These are phyloP conservation scores for Voacanga thouarsii DNA, from an alignment of 257 asterid species.

Conservation along the genomic window DNA sequence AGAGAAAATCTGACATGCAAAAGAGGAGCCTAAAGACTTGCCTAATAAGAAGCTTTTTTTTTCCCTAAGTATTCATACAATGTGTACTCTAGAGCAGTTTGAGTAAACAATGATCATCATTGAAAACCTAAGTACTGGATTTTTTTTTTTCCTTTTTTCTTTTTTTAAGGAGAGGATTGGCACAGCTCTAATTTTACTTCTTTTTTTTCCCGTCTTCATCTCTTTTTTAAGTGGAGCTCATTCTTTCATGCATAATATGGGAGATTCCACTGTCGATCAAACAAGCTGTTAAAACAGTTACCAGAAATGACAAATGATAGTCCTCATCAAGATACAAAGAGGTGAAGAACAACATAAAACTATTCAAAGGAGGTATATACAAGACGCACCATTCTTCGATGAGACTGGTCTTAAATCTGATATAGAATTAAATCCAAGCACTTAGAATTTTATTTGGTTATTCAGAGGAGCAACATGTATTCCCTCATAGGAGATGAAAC, in stretches of 20 bases:
- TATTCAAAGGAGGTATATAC: neutral
- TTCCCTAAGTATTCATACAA: slow-evolving; percentile 23
- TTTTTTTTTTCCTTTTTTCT: too few relatives aligned
- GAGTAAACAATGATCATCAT: slow-evolving; percentile 38
- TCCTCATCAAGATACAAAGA: neutral
- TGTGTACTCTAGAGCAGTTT: slow-evolving; percentile 43
- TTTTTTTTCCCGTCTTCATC: neutral
- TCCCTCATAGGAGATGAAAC: neutral
- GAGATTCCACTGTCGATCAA: neutral
- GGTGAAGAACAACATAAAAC: neutral
- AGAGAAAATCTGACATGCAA: neutral
- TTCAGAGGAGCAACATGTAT: neutral
- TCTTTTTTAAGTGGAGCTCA: neutral
- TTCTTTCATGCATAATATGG: neutral
- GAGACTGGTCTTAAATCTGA: neutral
- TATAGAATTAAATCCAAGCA: neutral
- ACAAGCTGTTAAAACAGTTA: neutral
- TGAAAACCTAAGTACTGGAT: too few relatives aligned
- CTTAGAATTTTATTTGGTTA: neutral
- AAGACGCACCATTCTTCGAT: neutral
- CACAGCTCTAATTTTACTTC: neutral
- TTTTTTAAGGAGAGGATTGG: neutral
- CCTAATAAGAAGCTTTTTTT: neutral
- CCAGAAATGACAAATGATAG: neutral
- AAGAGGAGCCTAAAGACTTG: neutral